These are phyloP conservation scores for Prunus fruticosa DNA, from an alignment of 306 rosid species.

Conservation along the genomic window DNA sequence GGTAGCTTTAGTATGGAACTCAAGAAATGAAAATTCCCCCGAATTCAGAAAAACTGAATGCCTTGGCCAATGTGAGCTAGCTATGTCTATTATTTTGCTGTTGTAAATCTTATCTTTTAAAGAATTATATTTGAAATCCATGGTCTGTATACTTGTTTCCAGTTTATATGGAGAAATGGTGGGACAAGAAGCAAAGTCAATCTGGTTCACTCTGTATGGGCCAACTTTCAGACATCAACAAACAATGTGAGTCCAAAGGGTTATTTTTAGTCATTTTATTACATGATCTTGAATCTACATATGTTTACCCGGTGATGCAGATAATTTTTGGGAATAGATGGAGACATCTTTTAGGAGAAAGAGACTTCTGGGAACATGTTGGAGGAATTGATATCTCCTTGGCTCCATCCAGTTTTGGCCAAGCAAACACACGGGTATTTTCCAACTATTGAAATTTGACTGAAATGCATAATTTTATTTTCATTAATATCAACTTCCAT, in stretches of 20 bases:
- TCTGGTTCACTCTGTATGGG: conserved; percentile 94
- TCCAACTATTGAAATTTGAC: neutral
- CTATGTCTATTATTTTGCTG: neutral
- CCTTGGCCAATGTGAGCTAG: conserved; percentile 71
- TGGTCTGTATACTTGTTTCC: conserved; percentile 18
- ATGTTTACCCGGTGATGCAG: conserved; percentile 49
- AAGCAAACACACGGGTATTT: conserved; percentile 88
- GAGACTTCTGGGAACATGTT: conserved; percentile 93
- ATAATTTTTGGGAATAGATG: conserved; percentile 94
- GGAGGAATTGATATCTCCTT: conserved; percentile 88
- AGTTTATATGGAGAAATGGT: conserved; percentile 90
- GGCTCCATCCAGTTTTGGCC: conserved; percentile 97
- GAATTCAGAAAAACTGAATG: conserved; percentile 61
- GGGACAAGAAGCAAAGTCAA: conserved; percentile 64
- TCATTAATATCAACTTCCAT: neutral
- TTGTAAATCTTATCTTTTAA: neutral
- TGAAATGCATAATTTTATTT: neutral
- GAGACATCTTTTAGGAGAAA: conserved; percentile 90
- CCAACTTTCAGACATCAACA: conserved; percentile 90
- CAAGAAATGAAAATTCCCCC: conserved; percentile 68
- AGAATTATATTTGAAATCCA: neutral
- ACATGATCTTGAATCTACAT: conserved; percentile 4
- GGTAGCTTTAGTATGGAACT: conserved; percentile 93
- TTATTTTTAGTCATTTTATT: neutral
- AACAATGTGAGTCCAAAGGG: conserved; percentile 64